Evolutionary conservation across 345 rosid species (phyloP), one percentile per base, ranked within the genome.

Genomic region (Aegle marmelos): DNA sequence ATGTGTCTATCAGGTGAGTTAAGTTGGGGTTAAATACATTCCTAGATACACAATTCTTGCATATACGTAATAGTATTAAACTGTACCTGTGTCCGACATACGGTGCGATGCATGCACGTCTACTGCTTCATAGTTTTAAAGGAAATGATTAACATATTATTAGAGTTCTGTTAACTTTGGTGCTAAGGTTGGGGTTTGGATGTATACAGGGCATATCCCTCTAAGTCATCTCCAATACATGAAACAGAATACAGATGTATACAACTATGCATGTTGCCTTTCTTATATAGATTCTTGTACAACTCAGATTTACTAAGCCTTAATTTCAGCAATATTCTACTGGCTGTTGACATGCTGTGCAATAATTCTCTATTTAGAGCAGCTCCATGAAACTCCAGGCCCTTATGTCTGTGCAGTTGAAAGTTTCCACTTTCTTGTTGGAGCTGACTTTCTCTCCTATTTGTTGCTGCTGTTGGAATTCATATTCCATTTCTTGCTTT

Each of bases 191-290:
- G n/a, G 53, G 24, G 30, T 34, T 72, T 58, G 64, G 64, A 73
- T 33, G 57, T 7, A 39, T 39, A 25, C n/a, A 24, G 10, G 57
- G 27, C 37, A n/a, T 61, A 61, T 22, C 36, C 36, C 14, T 4
- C 16, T 45, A 16, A 31, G 3, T 75, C 58, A 27, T 61, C 25
- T 33, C 53, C 41, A 7, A 31, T 71, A 2, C 58, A 68, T 45
- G 62, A 57, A 27, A 60, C 39, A 27, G 64, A 53, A 58, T 76
- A 70, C 11, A 31, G 24, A 69, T 64, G 36, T 60, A 50, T 77
- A 45, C 74, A 66, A 53, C 69, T 73, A 68, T 31, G 72, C 59
- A 9, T n/a, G 6, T 57, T 17, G 34, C 39, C 54, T 59, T 73
- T 73, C 24, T 36, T 59, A 25, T 27, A 8, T 54, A 11, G 34